Evolutionary conservation across 106 monocot genomes (phyloP).

Genomic region (Xerophyta viscosa): DNA sequence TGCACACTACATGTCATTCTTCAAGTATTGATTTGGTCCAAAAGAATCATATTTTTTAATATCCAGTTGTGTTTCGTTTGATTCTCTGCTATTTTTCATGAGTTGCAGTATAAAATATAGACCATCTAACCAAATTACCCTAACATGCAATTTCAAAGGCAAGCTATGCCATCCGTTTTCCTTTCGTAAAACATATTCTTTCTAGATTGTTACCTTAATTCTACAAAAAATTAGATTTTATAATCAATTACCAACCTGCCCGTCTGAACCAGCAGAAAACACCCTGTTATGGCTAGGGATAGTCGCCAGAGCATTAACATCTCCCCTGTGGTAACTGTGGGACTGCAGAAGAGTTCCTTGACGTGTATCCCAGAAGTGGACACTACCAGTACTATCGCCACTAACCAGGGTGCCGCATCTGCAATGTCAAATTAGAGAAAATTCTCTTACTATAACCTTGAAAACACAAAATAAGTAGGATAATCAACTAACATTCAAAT

Average conservation of each 20-base stretch:
- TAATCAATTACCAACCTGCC: slow-evolving; percentile 52
- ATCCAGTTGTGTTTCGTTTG: too few relatives aligned
- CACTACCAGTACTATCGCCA: slow-evolving; percentile 92
- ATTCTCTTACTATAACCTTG: background rate
- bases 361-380: slow-evolving; percentile 93
- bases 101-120: too few relatives aligned
- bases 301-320: slow-evolving; percentile 71
- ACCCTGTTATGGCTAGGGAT: slow-evolving; percentile 72
- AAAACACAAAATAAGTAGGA: background rate
- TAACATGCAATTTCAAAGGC: too few relatives aligned
- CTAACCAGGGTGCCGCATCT: slow-evolving; percentile 92
- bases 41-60: too few relatives aligned
- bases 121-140: too few relatives aligned
- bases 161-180: too few relatives aligned
- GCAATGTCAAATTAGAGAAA: background rate
- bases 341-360: slow-evolving; percentile 78
- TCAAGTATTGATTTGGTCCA: too few relatives aligned
- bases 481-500: background rate
- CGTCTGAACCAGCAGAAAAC: slow-evolving; percentile 98
- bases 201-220: too few relatives aligned
- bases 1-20: too few relatives aligned
- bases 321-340: slow-evolving; percentile 76
- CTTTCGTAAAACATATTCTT: too few relatives aligned
- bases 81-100: too few relatives aligned
- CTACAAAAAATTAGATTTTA: too few relatives aligned